phyloP scores from a whole-genome alignment of 208 protist species.

The Acanthamoeba healyi region DNA sequence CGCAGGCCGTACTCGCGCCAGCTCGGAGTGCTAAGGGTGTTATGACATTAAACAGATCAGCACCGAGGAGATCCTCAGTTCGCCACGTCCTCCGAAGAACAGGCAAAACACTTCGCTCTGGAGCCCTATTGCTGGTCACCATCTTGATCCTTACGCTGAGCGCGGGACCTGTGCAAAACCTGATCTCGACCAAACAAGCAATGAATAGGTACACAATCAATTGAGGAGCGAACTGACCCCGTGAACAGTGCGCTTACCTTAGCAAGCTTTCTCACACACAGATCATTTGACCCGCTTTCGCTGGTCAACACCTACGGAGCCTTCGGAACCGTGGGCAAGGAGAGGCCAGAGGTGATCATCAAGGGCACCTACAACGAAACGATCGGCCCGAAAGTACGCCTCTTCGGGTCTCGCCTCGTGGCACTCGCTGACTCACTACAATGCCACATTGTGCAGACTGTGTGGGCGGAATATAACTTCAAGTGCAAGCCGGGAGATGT shows the following conservation, averaged over 20 bases:
- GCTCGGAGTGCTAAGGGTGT: no score
- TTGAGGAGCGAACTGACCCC: no score
- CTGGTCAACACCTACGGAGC: conserved; percentile 5
- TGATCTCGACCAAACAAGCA: neutral
- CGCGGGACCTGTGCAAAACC: neutral
- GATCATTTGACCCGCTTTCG: neutral
- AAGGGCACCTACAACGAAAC: neutral
- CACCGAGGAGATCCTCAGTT: neutral
- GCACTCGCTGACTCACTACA: neutral
- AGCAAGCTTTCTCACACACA: no score
- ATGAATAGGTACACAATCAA: neutral
- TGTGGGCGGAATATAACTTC: neutral
- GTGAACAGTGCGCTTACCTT: no score
- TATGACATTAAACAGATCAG: neutral
- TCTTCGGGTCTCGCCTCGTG: no score
- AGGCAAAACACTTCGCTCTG: neutral
- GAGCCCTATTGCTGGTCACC: neutral
- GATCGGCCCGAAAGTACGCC: neutral
- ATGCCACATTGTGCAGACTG: neutral
- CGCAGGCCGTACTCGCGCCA: no score
- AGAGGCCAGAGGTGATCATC: neutral
- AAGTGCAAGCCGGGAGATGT: conserved; percentile 4
- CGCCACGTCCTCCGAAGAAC: neutral
- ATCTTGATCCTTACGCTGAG: neutral
- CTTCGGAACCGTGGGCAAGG: neutral